phyloP scores from a whole-genome alignment of 2,329 filamentous ascomycete genomes.

The Diaporthe citrichinensis region DNA sequence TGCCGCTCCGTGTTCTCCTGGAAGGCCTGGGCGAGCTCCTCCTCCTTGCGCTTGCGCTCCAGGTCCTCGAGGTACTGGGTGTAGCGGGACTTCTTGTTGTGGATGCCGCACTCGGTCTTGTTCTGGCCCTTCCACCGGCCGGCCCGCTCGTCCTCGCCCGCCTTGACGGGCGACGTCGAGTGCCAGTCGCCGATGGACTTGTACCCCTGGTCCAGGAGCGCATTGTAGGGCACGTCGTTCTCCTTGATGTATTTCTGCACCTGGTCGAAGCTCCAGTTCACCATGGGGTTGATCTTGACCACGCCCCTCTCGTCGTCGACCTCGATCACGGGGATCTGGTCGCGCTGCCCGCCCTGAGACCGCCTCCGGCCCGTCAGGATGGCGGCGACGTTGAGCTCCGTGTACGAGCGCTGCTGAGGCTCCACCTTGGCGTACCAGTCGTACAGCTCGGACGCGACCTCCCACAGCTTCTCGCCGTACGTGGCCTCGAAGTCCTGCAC shows the following conservation, averaged over 20 bases:
- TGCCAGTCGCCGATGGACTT: conserved; percentile 99
- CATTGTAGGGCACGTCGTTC: conserved; percentile 94
- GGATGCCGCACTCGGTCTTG: conserved; percentile 99
- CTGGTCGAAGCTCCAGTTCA: conserved; percentile 92
- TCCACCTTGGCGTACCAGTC: conserved; percentile 99
- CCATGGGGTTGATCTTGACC: conserved; percentile 97
- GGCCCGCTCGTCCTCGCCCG: conserved; percentile 94
- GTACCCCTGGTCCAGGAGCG: conserved; percentile 92
- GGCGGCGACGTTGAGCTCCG: conserved; percentile 87
- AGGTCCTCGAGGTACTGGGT: conserved; percentile 85
- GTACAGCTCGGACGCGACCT: conserved; percentile 87
- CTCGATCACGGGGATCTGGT: conserved; percentile 91
- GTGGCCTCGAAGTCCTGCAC: conserved; percentile 83
- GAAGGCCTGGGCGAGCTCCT: conserved; percentile 42
- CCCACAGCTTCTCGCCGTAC: conserved; percentile 88
- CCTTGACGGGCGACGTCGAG: conserved; percentile 90
- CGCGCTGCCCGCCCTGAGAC: conserved; percentile 93
- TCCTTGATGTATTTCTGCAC: conserved; percentile 90
- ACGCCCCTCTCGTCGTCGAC: conserved; percentile 88
- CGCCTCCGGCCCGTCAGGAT: conserved; percentile 92
- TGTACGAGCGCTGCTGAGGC: conserved; percentile 91
- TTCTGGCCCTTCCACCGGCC: conserved; percentile 96
- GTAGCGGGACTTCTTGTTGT: conserved; percentile 97
- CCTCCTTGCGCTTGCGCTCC: conserved; percentile 61
- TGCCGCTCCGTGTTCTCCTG: conserved; percentile 40